Evolutionary conservation across 2,329 filamentous ascomycete species (phyloP), one percentile per base, ranked within the genome.

Genomic region (Fonsecaea multimorphosa): DNA sequence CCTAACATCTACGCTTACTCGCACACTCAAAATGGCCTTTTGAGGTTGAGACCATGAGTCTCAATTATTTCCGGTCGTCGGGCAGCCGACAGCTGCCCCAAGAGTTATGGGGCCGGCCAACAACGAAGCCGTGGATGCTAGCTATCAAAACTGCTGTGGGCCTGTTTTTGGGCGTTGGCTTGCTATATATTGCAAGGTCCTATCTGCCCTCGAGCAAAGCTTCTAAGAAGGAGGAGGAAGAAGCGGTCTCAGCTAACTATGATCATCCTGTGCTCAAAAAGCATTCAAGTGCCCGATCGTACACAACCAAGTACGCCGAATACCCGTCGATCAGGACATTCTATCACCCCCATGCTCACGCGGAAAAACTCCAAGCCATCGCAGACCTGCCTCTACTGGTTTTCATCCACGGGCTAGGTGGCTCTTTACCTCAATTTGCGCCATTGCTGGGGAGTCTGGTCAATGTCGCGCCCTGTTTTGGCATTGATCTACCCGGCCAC

Each of bases 341-440:
- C 77, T 93, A 90, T 78, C 87, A 90, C 63, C 86, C 87, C 61
- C 95, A 97, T 78, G 86, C 88, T 22, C 92, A 97, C 74, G 87
- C 89, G n/a, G 86, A 89, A 66, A 91, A 95, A 76, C 84, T 98
- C 3, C 85, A 82, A 49, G 84, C 88, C 67, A 91, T 92, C 1
- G 84, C 86, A 0, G 89, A 91, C 0, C 79, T 97, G 11, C 95
- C 95, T 1, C 80, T 99, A 9, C 81, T 98, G 2, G 93, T 98
- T 51, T 97, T 96, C 75, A 84, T 98, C 64, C 95, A 98, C 74
- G 95, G 95, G 1, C 84, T 98, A 9, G 95, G 94, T n/a, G 95
- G 95, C 56, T 96, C 92, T 0, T 85, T 93, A 27, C 90, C 92
- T 11, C 95, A 98, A 74, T 98, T 97, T 75, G 86, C 91, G 62